These are phyloP conservation scores for Aspergillus thermomutatus DNA, from an alignment of 2,329 filamentous ascomycete species.

Conservation along the genomic window DNA sequence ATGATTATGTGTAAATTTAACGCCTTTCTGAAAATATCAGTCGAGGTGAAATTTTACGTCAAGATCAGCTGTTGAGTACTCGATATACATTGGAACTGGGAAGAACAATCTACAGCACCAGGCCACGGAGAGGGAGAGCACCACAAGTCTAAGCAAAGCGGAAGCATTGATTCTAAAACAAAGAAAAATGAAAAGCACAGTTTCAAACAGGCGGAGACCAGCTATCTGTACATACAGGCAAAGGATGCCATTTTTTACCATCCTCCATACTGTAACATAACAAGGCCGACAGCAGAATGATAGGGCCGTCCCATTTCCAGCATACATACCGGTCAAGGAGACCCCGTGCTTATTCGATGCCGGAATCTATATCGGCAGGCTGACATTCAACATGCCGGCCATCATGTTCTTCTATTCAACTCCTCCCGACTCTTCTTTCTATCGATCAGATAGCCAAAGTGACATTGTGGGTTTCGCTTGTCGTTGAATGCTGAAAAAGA, in stretches of 20 bases:
- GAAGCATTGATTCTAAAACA: slow-evolving; percentile 34
- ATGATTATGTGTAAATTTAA: neutral
- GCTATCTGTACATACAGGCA: slow-evolving; percentile 42
- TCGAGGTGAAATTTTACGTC: neutral
- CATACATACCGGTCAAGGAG: neutral
- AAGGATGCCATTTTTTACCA: slow-evolving; percentile 18
- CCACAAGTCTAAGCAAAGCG: slow-evolving; percentile 23
- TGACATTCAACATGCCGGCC: slow-evolving; percentile 1
- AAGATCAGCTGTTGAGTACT: neutral
- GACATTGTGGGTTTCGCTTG: neutral
- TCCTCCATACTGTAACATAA: slow-evolving; percentile 11
- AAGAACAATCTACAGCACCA: neutral
- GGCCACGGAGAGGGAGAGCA: neutral
- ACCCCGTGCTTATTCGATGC: neutral
- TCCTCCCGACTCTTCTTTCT: slow-evolving; percentile 9
- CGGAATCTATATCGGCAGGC: slow-evolving; percentile 1
- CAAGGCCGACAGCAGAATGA: slow-evolving; percentile 16
- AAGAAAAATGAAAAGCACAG: slow-evolving; percentile 32
- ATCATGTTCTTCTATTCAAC: neutral
- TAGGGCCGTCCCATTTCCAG: neutral
- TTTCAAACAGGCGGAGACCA: slow-evolving; percentile 36
- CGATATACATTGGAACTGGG: neutral
- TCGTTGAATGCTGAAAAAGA: slow-evolving; percentile 10
- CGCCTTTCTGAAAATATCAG: neutral
- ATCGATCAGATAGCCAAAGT: slow-evolving; percentile 1